Evolutionary conservation across 73 alveolate genomes (phyloP), one percentile per base, ranked within the genome.

Genomic region (Paramecium pentaurelia): DNA sequence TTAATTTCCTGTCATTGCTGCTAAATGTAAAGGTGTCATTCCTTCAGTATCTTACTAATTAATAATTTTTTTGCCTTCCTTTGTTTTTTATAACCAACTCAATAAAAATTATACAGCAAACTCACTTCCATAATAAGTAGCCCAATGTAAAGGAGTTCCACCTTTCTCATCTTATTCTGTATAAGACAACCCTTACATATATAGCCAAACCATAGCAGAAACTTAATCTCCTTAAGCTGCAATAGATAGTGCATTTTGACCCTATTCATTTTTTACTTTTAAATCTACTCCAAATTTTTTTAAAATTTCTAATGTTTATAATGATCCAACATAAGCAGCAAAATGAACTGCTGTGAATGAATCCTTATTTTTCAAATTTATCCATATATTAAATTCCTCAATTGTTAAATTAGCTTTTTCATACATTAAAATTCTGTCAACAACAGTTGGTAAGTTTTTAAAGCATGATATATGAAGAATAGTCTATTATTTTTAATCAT

Each of bases 181-280:
- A 11, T 95, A 71, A 91, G 95, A 73, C 37, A 96, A 85, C 38
- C 96, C 95, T 49, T 95, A 87, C 59, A 95, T 93, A 44, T 95
- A 95, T 59, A 97, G 96, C 88, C 94, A 96, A 60, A 98, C 92
- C 86, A 98, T 84, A 28, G 98, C 92, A 77, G 95, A 86, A 38
- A 98, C 96, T 47, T 98, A 88, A 93, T 98, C 98, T 12, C 99
- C 99, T 97, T 98, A 97, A 1, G 99, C 99, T 37, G 99, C 99
- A 59, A 98, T 96, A 93, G 98, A 99, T 80, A 98, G 89, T 87
- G 97, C 98, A 90, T 97, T 97, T 77, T 97, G 77, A 37, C 99
- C 99, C 45, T 97, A 91, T 22, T 93, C 95, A 93, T 97, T 97
- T 38, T 93, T 93, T 2, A 97, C 89, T 85, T 71, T 86, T 11